Evolutionary conservation across 1,284 basidiomycete species (phyloP), one percentile per base, ranked within the genome.

Genomic region (Coriolopsis trogii): DNA sequence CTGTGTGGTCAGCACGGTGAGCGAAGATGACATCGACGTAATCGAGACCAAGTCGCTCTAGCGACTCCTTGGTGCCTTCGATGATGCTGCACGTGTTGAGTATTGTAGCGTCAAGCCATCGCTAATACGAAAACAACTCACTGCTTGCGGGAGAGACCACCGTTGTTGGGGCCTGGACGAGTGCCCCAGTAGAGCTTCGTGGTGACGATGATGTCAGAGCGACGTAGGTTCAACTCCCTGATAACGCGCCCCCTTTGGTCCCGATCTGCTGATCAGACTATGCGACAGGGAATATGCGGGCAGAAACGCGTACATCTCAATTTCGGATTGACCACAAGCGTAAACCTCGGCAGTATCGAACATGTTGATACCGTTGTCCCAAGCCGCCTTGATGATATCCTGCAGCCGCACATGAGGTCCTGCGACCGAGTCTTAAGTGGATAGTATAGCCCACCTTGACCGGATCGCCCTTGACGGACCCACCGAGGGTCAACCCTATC

Each of bases 11-110:
- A 7, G 77, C 75, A 28, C 84, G 77, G 60, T 86, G 84, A 1
- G 78, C 83, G 51, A 88, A 87, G 39, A 87, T 75, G 21, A 91
- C 77, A 63, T 91, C 88, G 39, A 91, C 89, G 64, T 95, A 93
- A 58, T 87, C 83, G 56, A 91, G 70, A 44, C 83, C 80, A 3
- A 93, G 78, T 23, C 91, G 82, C 60, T 82, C 75, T 21, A 95
- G 75, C n/a, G 78, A 81, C 41, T 82, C 82, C 58, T 84, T 77
- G 8, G 85, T 78, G 7, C 90, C 91, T 69, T 95, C 91, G 59
- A 95, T 81, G 55, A 91, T 82, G 68, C 83, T 89, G 61, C 18
- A 23, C n/a, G n/a, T n/a, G n/a, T n/a, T n/a, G n/a, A n/a, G n/a
- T n/a, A n/a, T n/a, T n/a, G n/a, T n/a, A n/a, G n/a, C n/a, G n/a